phyloP scores from a whole-genome alignment of 108 stramenopile species.

The Cyclotella distinguenda region DNA sequence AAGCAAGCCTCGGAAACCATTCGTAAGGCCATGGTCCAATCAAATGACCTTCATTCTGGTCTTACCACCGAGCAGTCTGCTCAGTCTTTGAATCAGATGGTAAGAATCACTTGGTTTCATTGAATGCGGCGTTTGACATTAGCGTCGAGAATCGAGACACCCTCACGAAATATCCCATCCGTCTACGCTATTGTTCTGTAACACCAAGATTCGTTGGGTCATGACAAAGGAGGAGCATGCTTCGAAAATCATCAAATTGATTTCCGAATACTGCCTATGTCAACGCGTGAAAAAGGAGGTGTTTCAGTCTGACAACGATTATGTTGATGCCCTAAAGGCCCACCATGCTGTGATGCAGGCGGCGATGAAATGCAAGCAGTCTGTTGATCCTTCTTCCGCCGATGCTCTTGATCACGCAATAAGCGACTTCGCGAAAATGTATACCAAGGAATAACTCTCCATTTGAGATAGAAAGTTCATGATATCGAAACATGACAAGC shows the following conservation, averaged over 20 bases:
- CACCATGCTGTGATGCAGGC: slow-evolving; percentile 79
- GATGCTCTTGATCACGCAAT: slow-evolving; percentile 76
- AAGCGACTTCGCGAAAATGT: slow-evolving; percentile 75
- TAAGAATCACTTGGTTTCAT: background rate
- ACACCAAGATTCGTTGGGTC: slow-evolving; percentile 80
- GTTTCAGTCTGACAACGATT: slow-evolving; percentile 61
- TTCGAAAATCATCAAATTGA: slow-evolving; percentile 65
- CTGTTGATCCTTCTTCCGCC: slow-evolving; percentile 57
- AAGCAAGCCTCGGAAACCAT: slow-evolving; percentile 61
- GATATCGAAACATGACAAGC: no score
- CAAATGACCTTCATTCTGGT: slow-evolving; percentile 55
- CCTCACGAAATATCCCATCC: no score
- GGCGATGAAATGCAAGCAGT: slow-evolving; percentile 82
- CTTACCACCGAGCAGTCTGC: slow-evolving; percentile 41
- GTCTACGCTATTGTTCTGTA: background rate
- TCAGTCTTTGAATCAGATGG: slow-evolving; percentile 69
- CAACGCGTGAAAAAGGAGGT: slow-evolving; percentile 76
- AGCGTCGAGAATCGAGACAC: no score
- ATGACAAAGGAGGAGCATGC: slow-evolving; percentile 79
- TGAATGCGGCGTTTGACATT: background rate
- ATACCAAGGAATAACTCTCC: slow-evolving; percentile 31
- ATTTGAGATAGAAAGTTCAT: background rate
- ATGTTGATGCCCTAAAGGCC: slow-evolving; percentile 68
- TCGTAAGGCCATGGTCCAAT: slow-evolving; percentile 73
- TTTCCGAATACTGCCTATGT: slow-evolving; percentile 77